phyloP scores from a whole-genome alignment of 2,329 filamentous ascomycete genomes.

The Alternaria brassicae region DNA sequence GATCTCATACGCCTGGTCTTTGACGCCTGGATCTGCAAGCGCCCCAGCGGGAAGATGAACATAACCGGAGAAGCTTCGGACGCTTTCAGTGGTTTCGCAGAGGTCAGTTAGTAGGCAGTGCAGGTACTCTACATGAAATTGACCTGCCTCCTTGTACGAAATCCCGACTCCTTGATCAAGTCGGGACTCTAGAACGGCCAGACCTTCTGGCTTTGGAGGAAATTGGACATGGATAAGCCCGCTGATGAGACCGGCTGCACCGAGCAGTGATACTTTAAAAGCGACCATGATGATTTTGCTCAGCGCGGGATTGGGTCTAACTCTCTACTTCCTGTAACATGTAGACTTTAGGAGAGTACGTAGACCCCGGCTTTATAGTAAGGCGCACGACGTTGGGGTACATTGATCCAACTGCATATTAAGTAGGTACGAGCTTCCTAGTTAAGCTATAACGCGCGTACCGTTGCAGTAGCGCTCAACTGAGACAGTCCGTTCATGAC shows the following conservation, averaged over 20 bases:
- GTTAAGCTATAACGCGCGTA: slow-evolving; percentile 25
- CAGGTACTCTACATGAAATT: not conserved
- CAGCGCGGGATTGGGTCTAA: not conserved
- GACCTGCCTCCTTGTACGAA: slow-evolving; percentile 54
- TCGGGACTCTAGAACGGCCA: slow-evolving; percentile 51
- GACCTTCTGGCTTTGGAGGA: slow-evolving; percentile 49
- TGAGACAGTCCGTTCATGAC: slow-evolving; percentile 24
- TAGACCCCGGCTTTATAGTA: not conserved
- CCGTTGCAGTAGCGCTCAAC: slow-evolving; percentile 17
- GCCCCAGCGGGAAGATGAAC: slow-evolving; percentile 62
- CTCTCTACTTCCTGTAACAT: not conserved
- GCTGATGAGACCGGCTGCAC: slow-evolving; percentile 22
- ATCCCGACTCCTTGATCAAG: slow-evolving; percentile 52
- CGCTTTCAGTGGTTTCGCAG: slow-evolving; percentile 64
- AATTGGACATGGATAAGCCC: slow-evolving; percentile 43
- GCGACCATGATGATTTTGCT: slow-evolving; percentile 15
- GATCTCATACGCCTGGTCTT: slow-evolving; percentile 53
- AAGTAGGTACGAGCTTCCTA: slow-evolving; percentile 30
- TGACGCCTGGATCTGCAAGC: slow-evolving; percentile 44
- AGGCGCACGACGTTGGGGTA: not conserved
- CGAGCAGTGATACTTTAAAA: slow-evolving; percentile 16
- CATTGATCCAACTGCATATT: not conserved
- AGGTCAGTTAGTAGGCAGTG: slow-evolving; percentile 43
- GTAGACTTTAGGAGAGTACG: not conserved
- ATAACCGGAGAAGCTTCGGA: slow-evolving; percentile 66